Evolutionary conservation across 805 yeast genomes (phyloP).

Genomic region (Pichia deserticola): DNA sequence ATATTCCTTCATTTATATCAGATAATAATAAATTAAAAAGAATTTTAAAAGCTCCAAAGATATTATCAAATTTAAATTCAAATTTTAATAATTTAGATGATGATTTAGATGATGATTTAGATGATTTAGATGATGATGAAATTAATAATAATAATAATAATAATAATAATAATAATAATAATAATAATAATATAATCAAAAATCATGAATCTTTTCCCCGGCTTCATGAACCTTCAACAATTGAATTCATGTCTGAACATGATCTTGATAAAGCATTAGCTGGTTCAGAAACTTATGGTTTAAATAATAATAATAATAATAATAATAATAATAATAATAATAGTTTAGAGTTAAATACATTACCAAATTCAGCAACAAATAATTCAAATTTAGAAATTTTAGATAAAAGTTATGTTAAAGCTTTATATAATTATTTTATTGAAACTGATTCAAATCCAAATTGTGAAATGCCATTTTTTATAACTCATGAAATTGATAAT

Average conservation of each 20-base stretch:
- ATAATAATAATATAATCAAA: not conserved
- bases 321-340: conserved; percentile 5
- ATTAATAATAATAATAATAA: not conserved
- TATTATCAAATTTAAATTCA: not conserved
- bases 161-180: not conserved
- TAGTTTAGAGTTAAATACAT: too few relatives aligned
- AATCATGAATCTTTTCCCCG: not conserved
- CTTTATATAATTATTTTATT: conserved; percentile 9
- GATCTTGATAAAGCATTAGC: conserved; percentile 38
- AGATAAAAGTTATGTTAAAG: conserved; percentile 9
- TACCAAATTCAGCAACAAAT: not conserved
- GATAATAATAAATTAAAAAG: not conserved
- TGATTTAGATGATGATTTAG: conserved; percentile 6
- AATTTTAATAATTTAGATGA: not conserved
- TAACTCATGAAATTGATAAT: conserved; percentile 51
- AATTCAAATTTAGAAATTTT: not conserved
- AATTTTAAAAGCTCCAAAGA: conserved; percentile 2
- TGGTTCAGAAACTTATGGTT: conserved; percentile 15
- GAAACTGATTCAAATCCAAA: conserved; percentile 24
- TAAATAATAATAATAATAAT: not conserved
- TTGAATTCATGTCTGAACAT: conserved; percentile 48
- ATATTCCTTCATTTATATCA: not conserved
- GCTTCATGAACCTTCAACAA: conserved; percentile 35
- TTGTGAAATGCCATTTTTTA: conserved; percentile 45
- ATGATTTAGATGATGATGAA: not conserved